Evolutionary conservation across 306 rosid species (phyloP).

Genomic region (Trifolium pratense): DNA sequence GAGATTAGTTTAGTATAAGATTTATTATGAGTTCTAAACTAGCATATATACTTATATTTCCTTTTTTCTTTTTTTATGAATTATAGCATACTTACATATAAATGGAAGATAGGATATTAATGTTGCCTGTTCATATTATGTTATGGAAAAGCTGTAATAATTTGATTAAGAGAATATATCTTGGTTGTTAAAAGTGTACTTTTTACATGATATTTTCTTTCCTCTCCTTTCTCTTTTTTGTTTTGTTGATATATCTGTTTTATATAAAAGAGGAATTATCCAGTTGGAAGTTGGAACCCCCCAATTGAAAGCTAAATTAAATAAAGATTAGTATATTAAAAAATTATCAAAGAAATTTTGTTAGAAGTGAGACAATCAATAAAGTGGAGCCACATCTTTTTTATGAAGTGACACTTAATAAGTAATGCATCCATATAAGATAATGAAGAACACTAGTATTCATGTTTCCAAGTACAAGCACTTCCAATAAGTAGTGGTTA

Average conservation of each 20-base stretch:
- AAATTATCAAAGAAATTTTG: slow-evolving; percentile 40
- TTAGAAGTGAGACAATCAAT: slow-evolving; percentile 40
- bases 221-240: not conserved
- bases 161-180: slow-evolving; percentile 36
- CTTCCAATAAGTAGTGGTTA: slow-evolving; percentile 30
- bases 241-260: not conserved
- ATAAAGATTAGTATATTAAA: no score
- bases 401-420: slow-evolving; percentile 40
- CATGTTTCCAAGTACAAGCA: slow-evolving; percentile 34
- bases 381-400: slow-evolving; percentile 58
- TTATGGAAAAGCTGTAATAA: slow-evolving; percentile 39
- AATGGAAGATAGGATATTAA: slow-evolving; percentile 35
- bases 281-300: no score
- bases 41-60: slow-evolving; percentile 2
- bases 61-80: no score
- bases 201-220: slow-evolving; percentile 23
- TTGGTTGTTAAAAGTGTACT: slow-evolving; percentile 40
- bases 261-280: no score
- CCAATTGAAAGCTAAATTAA: no score
- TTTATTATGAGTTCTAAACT: slow-evolving; percentile 4
- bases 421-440: slow-evolving; percentile 18
- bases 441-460: slow-evolving; percentile 34
- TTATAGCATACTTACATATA: slow-evolving; percentile 25
- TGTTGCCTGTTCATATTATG: slow-evolving; percentile 41
- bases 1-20: slow-evolving; percentile 45